phyloP scores from a whole-genome alignment of 805 yeast species.

The Monosporozyma yasuniensis region DNA sequence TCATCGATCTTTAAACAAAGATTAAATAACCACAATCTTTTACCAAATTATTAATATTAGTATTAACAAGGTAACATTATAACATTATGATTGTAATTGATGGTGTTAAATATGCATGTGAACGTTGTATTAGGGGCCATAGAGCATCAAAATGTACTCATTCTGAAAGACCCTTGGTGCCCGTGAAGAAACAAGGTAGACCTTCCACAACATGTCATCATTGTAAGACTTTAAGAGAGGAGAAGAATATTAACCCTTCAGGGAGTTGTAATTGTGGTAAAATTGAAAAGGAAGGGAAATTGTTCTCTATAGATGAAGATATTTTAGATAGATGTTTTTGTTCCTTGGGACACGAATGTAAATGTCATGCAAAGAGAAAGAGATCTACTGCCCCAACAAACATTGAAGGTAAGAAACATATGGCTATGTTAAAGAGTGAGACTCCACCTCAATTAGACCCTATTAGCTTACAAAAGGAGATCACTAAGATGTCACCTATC shows the following conservation, averaged over 20 bases:
- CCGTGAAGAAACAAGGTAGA: slow-evolving; percentile 92
- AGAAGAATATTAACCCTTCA: slow-evolving; percentile 51
- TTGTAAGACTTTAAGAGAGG: slow-evolving; percentile 66
- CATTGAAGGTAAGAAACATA: neutral
- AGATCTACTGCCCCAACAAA: neutral
- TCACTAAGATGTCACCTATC: neutral
- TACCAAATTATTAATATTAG: too few species aligned
- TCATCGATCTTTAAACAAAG: neutral
- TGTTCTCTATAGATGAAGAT: neutral
- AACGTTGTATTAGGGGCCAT: slow-evolving; percentile 91
- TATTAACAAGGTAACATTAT: neutral
- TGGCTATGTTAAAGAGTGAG: neutral
- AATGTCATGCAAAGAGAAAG: slow-evolving; percentile 9
- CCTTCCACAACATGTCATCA: slow-evolving; percentile 88
- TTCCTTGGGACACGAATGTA: slow-evolving; percentile 7
- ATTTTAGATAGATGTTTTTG: slow-evolving; percentile 3
- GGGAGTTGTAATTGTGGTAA: slow-evolving; percentile 11
- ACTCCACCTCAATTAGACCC: neutral
- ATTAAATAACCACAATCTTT: neutral
- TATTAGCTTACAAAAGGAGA: neutral
- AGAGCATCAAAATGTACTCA: slow-evolving; percentile 89
- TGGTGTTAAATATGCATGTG: slow-evolving; percentile 93
- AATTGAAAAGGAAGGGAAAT: neutral
- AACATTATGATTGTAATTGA: slow-evolving; percentile 69
- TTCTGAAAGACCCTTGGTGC: slow-evolving; percentile 76